A percentile compares a stretch with the other conserved stretches of the same genome.
These are phyloP conservation scores for Paramecium caudatum DNA, from an alignment of 73 alveolate genomes.

Conservation along the genomic window DNA sequence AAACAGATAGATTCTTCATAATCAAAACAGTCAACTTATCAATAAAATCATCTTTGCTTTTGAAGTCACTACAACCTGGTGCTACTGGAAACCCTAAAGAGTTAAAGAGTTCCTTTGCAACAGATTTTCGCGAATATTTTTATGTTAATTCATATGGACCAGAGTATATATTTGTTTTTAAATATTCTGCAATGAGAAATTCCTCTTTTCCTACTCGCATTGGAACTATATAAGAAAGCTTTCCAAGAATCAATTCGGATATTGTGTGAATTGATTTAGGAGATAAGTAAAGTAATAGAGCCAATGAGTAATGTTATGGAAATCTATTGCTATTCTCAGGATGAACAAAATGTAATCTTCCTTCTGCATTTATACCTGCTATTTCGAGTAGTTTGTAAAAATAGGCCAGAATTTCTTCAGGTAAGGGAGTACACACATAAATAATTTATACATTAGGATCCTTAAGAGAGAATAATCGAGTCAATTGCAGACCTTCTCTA, in stretches of 20 bases:
- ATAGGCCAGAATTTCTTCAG: conserved; percentile 57
- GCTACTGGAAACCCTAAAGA: conserved; percentile 7
- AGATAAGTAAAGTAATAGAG: neutral
- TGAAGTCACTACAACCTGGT: conserved; percentile 44
- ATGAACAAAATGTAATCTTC: conserved; percentile 49
- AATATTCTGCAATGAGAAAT: conserved; percentile 32
- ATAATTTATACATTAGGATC: conserved; percentile 38
- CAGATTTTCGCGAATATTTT: conserved; percentile 21
- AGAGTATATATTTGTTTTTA: conserved; percentile 37
- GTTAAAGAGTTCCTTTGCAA: neutral
- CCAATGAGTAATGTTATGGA: conserved; percentile 63
- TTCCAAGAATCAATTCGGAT: neutral
- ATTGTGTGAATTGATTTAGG: conserved; percentile 45
- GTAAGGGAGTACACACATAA: neutral
- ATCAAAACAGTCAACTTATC: conserved; percentile 58
- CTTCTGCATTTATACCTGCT: conserved; percentile 42
- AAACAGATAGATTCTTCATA: conserved; percentile 43
- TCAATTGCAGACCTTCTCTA: conserved; percentile 61
- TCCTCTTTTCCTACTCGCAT: conserved; percentile 56
- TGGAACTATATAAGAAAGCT: conserved; percentile 14
- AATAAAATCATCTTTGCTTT: conserved; percentile 56
- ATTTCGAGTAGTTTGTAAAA: conserved; percentile 44
- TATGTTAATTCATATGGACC: conserved; percentile 49
- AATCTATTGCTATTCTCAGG: conserved; percentile 46
- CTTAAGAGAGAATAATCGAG: conserved; percentile 46